Base-by-base conservation (phyloP, 768 basidiomycete species). In the Kwoniella newhampshirensis region DNA sequence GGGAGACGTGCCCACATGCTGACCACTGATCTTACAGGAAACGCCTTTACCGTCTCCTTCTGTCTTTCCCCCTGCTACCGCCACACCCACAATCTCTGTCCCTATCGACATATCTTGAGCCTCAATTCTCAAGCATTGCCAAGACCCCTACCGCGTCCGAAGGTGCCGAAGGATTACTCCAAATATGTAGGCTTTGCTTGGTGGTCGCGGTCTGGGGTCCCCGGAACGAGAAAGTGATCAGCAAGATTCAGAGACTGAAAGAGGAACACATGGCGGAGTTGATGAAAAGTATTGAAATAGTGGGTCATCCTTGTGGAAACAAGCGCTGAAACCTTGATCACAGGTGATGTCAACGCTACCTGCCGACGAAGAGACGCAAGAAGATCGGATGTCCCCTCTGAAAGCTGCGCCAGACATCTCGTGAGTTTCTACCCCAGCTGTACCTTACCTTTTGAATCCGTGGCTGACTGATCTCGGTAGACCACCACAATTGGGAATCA, bases 261-360 rank as follows among this genome's bases (percentile, higher is more conserved):
- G 88, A 94, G 75, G 81, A 78, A 17, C 86, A 91, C 70, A 92
- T 96, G 78, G 88, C 91, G 73, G 81, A 85, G 69, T 79, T 96
- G 51, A 97, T 96, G 93, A 87, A 83, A 76, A 88, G 89, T 37
- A 94, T 96, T 57, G 92, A 96, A 76, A 87, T 89, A 81, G 91
- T 89, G 57, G 51, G 82, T 75, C 35, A 12, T 39, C 2, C n/a
- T 21, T n/a, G n/a, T n/a, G n/a, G n/a, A n/a, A 13, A 46, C 25
- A n/a, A 50, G 25, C 56, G 18, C 25, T 43, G 21, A 45, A 32
- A 18, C 8, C 41, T 12, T 20, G n/a, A n/a, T 5, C 3, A 17
- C 13, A 51, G 63, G 49, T 64, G 2, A 71, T 67, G 64, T 50
- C 51, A 7, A 66, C 64, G 25, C 47, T 71, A 42, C 70, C 67